Conservation (phyloP, 1,284 basidiomycete species). For the Malassezia vespertilionis region DNA sequence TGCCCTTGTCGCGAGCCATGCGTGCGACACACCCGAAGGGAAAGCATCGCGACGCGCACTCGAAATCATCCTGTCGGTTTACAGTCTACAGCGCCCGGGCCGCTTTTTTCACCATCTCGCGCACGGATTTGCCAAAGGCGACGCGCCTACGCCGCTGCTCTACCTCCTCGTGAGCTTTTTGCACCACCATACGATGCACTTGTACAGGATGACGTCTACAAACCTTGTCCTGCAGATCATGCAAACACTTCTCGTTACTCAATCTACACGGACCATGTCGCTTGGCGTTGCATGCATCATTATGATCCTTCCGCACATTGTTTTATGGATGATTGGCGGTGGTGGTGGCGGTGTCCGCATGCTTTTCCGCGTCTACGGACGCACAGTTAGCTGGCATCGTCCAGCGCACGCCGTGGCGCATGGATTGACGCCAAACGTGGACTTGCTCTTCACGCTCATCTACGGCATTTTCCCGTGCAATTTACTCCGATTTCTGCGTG, state of each 20-base stretch:
- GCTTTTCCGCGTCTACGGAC: constrained; percentile 35
- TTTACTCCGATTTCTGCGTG: constrained; percentile 61
- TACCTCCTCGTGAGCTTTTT: constrained; percentile 37
- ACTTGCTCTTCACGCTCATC: constrained; percentile 58
- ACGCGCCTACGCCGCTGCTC: constrained; percentile 29
- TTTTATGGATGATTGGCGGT: constrained; percentile 37
- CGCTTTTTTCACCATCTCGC: constrained; percentile 43
- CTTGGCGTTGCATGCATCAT: constrained; percentile 34
- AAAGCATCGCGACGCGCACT: constrained; percentile 27
- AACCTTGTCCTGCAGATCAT: constrained; percentile 28
- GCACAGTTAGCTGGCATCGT: constrained; percentile 37
- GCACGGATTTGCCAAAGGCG: constrained; percentile 24
- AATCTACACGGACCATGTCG: constrained; percentile 29
- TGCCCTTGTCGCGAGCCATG: not conserved
- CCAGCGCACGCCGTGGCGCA: too few species aligned
- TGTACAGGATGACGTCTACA: constrained; percentile 39
- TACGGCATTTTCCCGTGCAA: constrained; percentile 83
- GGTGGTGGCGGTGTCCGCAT: constrained; percentile 32
- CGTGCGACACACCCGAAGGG: not conserved
- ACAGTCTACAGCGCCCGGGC: constrained; percentile 29
- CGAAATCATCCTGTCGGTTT: constrained; percentile 33
- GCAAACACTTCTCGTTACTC: constrained; percentile 32
- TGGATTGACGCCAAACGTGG: constrained; percentile 31
- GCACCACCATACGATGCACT: constrained; percentile 34
- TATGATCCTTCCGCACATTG: constrained; percentile 44